Evolutionary conservation across 179 eudicot genomes (phyloP).

Genomic region (Gypsophila paniculata): DNA sequence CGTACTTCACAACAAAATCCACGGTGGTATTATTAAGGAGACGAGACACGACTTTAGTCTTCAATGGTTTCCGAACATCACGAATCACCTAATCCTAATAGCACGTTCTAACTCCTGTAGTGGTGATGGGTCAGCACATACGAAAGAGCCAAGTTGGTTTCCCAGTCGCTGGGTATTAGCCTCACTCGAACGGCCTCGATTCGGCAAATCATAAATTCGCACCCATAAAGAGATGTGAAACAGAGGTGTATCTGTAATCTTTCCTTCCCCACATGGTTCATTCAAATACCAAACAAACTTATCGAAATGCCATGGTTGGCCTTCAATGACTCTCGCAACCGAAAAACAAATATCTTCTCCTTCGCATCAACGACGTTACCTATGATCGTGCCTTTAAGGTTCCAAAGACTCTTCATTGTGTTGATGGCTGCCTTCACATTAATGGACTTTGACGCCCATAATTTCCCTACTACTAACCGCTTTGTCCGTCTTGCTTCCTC

Average conservation of each 20-base stretch:
- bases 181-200: not conserved
- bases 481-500: not conserved
- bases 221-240: not conserved
- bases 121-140: not conserved
- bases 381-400: not conserved
- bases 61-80: not conserved
- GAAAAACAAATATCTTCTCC: not conserved
- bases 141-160: not conserved
- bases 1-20: not conserved
- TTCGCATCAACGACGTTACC: not conserved
- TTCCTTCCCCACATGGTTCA: not conserved
- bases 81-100: not conserved
- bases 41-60: not conserved
- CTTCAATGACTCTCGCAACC: not conserved
- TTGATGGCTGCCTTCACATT: not conserved
- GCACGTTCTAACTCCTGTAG: not conserved
- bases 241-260: not conserved
- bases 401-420: not conserved
- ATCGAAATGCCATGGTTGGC: not conserved
- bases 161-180: not conserved
- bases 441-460: not conserved
- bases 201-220: not conserved
- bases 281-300: not conserved
- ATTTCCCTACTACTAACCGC: not conserved
- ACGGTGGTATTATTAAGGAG: not conserved